Base-by-base conservation (phyloP, 1,284 basidiomycete genomes). In the Cystobasidium sp. region DNA sequence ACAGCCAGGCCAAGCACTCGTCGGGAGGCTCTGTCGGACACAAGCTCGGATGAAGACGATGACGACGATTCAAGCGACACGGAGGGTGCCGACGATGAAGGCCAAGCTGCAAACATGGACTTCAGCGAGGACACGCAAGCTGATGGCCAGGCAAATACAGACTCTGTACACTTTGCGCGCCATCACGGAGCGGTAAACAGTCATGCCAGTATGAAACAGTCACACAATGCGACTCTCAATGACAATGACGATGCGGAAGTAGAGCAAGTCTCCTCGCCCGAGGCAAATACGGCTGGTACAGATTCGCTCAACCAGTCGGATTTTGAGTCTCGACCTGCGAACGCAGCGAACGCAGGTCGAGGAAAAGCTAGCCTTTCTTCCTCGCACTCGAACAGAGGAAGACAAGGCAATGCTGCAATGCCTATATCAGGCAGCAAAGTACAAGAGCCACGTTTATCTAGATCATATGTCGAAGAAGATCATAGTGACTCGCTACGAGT, bases 301-400 rank as follows among this genome's bases (percentile, higher is more conserved):
- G 44, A 22, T 20, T 31, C 52, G 14, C 53, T 46, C 3, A 10
- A 24, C 2, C 53, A 55, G 70, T 31, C 56, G 70, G 70, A 52
- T 73, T 73, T 73, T 73, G 62, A 73, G 18, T 44, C 39, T 53
- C 70, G 70, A 52, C 70, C 70, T 73, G 58, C 47, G 70, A 64
- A 52, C 41, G 70, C 70, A 73, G 70, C 70, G 52, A 49, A 52
- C 70, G 63, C 58, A 73, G 70, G 70, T 73, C 70, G 70, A 44
- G n/a, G 31, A 37, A 43, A 52, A 53, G 64, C 46, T 52, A 55
- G 64, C 51, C 51, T 66, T 49, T 22, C 47, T 41, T n/a, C 31
- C 24, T 31, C 14, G 4, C 49, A 6, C 5, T 16, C 18, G 39
- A 47, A 7, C 12, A 47, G 5, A n/a, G 51, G n/a, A 49, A 55